Percentiles rank a stretch among this genome's conserved stretches.
Conservation (phyloP, 345 rosid genomes). For the Chamaenerion angustifolium region DNA sequence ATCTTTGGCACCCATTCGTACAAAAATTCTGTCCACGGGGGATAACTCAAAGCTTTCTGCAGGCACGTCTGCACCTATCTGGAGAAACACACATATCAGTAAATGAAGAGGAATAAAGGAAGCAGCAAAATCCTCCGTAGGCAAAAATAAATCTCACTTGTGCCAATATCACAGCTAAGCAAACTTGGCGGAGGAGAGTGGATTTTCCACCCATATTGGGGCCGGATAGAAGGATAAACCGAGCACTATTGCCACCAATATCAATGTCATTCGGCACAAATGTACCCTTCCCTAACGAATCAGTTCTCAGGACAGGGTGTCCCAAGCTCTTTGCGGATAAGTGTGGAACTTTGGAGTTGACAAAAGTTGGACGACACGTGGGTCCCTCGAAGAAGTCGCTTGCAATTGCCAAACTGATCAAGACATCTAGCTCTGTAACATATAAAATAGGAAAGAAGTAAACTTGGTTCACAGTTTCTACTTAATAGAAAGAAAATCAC, state of each 20-base stretch:
- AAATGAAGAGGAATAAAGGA: neutral
- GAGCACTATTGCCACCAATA: no score
- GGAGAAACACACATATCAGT: constrained; percentile 11
- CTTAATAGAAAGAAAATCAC: neutral
- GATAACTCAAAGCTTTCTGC: no score
- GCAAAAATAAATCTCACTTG: constrained; percentile 52
- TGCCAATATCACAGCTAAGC: constrained; percentile 76
- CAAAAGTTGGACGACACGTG: constrained; percentile 54
- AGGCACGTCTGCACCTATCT: no score
- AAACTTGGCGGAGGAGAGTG: no score
- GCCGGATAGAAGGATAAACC: no score
- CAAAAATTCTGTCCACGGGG: no score
- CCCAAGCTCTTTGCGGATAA: constrained; percentile 69
- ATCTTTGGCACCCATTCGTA: no score
- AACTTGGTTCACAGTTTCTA: no score
- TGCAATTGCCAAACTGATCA: constrained; percentile 77
- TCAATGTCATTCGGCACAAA: constrained; percentile 97
- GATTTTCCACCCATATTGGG: no score
- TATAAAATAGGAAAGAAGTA: neutral
- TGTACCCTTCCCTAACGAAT: constrained; percentile 72
- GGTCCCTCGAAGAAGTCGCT: constrained; percentile 81
- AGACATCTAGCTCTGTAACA: constrained; percentile 79
- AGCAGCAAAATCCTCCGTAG: constrained; percentile 4
- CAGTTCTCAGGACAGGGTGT: constrained; percentile 82
- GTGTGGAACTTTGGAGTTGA: constrained; percentile 34